Evolutionary conservation across 1,284 basidiomycete genomes (phyloP).

Genomic region (Boletus semigastroideus): DNA sequence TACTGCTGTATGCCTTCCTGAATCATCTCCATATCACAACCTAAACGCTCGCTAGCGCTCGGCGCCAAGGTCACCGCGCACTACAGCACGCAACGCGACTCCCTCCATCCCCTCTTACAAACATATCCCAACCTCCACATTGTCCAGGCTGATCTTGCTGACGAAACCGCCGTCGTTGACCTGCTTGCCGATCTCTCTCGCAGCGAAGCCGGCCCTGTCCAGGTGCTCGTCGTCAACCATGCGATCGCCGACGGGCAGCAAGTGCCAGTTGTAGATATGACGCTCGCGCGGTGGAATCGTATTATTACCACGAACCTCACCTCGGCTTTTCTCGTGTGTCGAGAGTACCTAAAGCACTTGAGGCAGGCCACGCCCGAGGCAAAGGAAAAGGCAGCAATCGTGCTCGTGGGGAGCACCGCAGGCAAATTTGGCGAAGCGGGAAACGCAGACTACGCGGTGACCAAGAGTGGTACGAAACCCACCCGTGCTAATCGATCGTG

Average conservation of each 20-base stretch:
- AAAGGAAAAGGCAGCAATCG: constrained; percentile 45
- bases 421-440: constrained; percentile 72
- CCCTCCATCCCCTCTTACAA: too few species aligned
- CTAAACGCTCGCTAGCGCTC: too few species aligned
- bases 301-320: constrained; percentile 43
- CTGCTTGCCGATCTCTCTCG: constrained; percentile 40
- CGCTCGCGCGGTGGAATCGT: constrained; percentile 61
- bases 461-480: constrained; percentile 49
- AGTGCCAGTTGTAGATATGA: constrained; percentile 57
- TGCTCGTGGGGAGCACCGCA: constrained; percentile 68
- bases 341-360: constrained; percentile 57
- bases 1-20: too few species aligned
- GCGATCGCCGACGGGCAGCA: constrained; percentile 49
- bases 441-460: constrained; percentile 60
- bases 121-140: constrained; percentile 5
- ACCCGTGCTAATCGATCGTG: constrained; percentile 2
- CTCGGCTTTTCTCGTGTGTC: constrained; percentile 56
- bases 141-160: constrained; percentile 57
- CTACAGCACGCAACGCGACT: too few species aligned
- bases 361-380: constrained; percentile 32
- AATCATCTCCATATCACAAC: too few species aligned
- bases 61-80: too few species aligned
- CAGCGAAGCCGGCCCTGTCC: constrained; percentile 28
- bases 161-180: constrained; percentile 48
- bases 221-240: constrained; percentile 65